phyloP scores from a whole-genome alignment of 2,329 filamentous ascomycete genomes.

The Cladosporium oxysporum region DNA sequence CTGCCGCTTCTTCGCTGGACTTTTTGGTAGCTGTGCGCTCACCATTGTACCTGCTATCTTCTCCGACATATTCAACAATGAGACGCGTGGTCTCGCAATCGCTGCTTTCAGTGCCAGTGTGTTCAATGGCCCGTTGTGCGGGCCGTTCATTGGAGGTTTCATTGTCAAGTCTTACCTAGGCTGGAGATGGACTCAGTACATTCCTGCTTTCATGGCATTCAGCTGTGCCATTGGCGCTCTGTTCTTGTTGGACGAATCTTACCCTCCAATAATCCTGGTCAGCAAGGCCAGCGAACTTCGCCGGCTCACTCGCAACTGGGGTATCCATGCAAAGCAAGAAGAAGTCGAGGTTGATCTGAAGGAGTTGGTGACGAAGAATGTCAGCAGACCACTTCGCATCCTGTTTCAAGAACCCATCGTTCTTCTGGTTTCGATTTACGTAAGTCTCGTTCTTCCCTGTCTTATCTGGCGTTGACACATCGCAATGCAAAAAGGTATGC shows the following conservation, averaged over 20 bases:
- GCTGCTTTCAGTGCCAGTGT: conserved; percentile 41
- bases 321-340: conserved; percentile 57
- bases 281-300: conserved; percentile 57
- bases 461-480: neutral
- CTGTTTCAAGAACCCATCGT: conserved; percentile 54
- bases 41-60: conserved; percentile 54
- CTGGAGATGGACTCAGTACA: conserved; percentile 56
- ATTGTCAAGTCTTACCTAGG: conserved; percentile 37
- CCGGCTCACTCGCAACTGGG: conserved; percentile 60
- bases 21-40: conserved; percentile 44
- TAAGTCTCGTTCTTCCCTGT: neutral
- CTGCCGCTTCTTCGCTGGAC: conserved; percentile 41
- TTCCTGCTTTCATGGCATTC: conserved; percentile 60
- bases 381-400: conserved; percentile 47
- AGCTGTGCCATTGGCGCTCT: conserved; percentile 49
- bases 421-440: conserved; percentile 48
- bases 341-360: conserved; percentile 42
- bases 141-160: conserved; percentile 38
- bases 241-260: conserved; percentile 59
- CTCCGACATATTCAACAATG: conserved; percentile 39
- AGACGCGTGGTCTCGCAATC: conserved; percentile 35
- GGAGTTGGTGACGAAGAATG: conserved; percentile 41
- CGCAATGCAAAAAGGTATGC: neutral
- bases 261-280: conserved; percentile 60
- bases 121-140: conserved; percentile 37